These are phyloP conservation scores for Xerocomellus intermedius DNA, from an alignment of 768 basidiomycete species.

Conservation along the genomic window DNA sequence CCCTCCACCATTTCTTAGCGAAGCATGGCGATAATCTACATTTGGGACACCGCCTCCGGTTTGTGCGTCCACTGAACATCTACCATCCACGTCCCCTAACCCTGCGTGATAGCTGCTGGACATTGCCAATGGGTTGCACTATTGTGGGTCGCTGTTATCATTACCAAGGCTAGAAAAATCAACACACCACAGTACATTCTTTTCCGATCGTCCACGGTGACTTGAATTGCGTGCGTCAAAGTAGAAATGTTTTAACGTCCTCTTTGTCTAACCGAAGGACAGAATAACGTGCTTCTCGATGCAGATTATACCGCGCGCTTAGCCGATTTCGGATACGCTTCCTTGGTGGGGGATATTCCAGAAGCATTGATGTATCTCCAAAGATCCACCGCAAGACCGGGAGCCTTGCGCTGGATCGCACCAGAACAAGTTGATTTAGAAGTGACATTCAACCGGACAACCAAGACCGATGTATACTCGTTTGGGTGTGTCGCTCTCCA, in stretches of 20 bases:
- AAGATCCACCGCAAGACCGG: conserved; percentile 26
- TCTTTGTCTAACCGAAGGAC: not conserved
- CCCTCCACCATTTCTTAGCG: conserved; percentile 19
- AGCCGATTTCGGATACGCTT: not conserved
- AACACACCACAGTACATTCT: not conserved
- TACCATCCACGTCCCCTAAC: conserved; percentile 18
- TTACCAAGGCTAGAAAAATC: not conserved
- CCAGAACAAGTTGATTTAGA: conserved; percentile 29
- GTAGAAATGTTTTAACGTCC: not conserved
- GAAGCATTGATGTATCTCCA: not conserved
- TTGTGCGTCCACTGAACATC: conserved; percentile 19
- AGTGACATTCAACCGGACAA: no score
- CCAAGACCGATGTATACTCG: no score
- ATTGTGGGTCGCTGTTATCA: not conserved
- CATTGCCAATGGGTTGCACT: conserved; percentile 12
- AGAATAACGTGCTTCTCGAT: not conserved
- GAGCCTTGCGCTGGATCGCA: conserved; percentile 44
- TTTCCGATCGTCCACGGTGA: not conserved
- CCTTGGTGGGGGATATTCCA: not conserved
- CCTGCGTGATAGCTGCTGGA: conserved; percentile 11
- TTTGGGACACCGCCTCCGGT: not conserved
- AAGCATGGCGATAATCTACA: not conserved
- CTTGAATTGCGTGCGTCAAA: not conserved
- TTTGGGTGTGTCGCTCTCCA: no score
- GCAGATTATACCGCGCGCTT: not conserved